These are phyloP conservation scores for Lasiosphaeriaceae sp. DNA, from an alignment of 495 filamentous ascomycete species.

Conservation along the genomic window DNA sequence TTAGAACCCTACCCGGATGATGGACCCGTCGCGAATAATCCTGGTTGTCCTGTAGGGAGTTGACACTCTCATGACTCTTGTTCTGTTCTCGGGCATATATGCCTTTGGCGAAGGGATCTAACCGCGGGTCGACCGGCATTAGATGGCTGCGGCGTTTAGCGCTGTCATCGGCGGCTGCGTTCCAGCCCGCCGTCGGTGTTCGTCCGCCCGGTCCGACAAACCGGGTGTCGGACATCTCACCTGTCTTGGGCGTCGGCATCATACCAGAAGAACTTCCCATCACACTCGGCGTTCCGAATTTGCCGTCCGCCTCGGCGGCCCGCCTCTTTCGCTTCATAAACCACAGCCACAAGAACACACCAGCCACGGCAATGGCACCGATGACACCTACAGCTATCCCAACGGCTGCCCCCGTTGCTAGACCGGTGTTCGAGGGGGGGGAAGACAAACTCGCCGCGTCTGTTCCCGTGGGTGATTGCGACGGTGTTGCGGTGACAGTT, in stretches of 20 bases:
- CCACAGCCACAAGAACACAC: conserved; percentile 30
- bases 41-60: conserved; percentile 52
- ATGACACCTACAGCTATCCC: conserved; percentile 43
- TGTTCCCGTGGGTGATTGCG: conserved; percentile 17
- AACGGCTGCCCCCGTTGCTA: conserved; percentile 32
- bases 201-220: conserved; percentile 2
- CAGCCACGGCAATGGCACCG: conserved; percentile 24
- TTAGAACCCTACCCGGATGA: conserved; percentile 41
- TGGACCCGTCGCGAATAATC: conserved; percentile 49
- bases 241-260: conserved; percentile 33
- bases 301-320: conserved; percentile 17
- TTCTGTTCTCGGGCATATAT: conserved; percentile 45
- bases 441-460: conserved; percentile 6
- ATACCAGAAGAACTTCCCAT: conserved; percentile 40
- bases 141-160: conserved; percentile 43
- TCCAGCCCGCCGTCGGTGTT: conserved; percentile 12
- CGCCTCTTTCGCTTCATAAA: conserved; percentile 26
- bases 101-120: conserved; percentile 47
- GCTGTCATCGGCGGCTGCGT: neutral
- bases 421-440: conserved; percentile 20
- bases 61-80: conserved; percentile 51
- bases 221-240: conserved; percentile 31
- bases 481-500: conserved; percentile 37
- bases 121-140: conserved; percentile 53
- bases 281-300: conserved; percentile 24